Conservation (phyloP, 345 rosid species). For the Durio zibethinus region DNA sequence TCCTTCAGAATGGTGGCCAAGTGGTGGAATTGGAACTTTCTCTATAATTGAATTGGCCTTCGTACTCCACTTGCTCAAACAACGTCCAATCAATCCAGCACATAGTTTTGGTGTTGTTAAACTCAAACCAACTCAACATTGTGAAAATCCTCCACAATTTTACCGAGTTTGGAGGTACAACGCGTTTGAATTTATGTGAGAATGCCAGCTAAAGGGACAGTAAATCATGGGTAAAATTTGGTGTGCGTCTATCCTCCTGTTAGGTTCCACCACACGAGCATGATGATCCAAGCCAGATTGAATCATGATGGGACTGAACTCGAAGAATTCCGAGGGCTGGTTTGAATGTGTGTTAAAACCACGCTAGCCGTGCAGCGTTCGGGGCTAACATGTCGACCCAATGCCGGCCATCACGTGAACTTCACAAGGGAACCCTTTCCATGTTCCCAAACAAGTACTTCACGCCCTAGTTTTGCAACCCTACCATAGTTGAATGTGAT, state of each 20-base stretch:
- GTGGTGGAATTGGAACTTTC: not conserved
- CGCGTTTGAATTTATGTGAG: conserved; percentile 5
- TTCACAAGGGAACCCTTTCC: conserved; percentile 25
- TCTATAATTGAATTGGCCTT: not conserved
- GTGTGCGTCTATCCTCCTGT: not conserved
- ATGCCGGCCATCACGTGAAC: conserved; percentile 38
- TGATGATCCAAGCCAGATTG: conserved; percentile 1
- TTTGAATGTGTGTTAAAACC: not conserved
- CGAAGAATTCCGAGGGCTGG: not conserved
- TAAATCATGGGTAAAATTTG: not conserved
- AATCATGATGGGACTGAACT: not conserved
- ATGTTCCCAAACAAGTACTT: conserved; percentile 9
- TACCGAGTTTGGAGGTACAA: not conserved
- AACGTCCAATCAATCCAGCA: not conserved
- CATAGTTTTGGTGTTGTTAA: not conserved
- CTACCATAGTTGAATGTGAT: conserved; percentile 14
- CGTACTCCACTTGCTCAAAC: not conserved
- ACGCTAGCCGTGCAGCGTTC: not conserved
- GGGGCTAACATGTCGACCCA: conserved; percentile 16
- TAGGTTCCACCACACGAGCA: conserved; percentile 13
- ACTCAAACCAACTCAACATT: not conserved
- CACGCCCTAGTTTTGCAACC: conserved; percentile 4
- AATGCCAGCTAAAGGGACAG: conserved; percentile 12
- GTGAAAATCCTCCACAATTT: not conserved
- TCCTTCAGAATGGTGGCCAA: too few relatives aligned